Base-by-base conservation (phyloP, 768 basidiomycete genomes). In the Amanita thiersii region DNA sequence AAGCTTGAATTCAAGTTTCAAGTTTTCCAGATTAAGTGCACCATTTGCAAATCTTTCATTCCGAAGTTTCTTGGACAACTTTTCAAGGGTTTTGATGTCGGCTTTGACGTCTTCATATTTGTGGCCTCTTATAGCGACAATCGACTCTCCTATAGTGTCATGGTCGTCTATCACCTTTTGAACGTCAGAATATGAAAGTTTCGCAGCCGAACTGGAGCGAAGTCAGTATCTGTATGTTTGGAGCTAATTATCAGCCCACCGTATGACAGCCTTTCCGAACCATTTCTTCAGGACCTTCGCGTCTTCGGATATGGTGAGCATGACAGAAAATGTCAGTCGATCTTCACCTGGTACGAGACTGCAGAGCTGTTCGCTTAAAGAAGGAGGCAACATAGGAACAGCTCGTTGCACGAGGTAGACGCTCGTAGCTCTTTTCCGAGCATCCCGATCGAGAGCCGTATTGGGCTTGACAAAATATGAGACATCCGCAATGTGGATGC, bases 371-470 rank as follows among this genome's bases (percentile, higher is more conserved):
- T 97, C 93, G 54, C 84, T 87, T 32, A 99, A 67, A n/a, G 82
- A 71, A 19, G 91, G 90, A 2, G 96, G 96, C 6, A 99, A 69
- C 96, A 99, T 99, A 1, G 94, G 93, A 9, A 97, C 94, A 15
- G 85, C 81, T 41, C 94, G 81, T 59, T 99, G 96, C 19, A 98
- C 80, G 32, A 99, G 84, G 56, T 98, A 97, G 35, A 99, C 96
- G 52, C 87, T 92, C 2, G 92, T 97, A 19, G 93, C 96, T 45
- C 93, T 76, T 63, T 98, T 98, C 50, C 93, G 81, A 29, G 96
- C 96, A 63, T 99, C 96, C 17, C 96, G 88, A 55, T 99, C 96
- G 52, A 99, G 69, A n/a, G 96, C 87, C 8, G 93, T 96, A 58
- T 91, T 92, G 17, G 89, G 84, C 62, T 88, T 89, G 53, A 89